Evolutionary conservation across 2,329 filamentous ascomycete species (phyloP).

Genomic region (Trichoderma citrinoviride): DNA sequence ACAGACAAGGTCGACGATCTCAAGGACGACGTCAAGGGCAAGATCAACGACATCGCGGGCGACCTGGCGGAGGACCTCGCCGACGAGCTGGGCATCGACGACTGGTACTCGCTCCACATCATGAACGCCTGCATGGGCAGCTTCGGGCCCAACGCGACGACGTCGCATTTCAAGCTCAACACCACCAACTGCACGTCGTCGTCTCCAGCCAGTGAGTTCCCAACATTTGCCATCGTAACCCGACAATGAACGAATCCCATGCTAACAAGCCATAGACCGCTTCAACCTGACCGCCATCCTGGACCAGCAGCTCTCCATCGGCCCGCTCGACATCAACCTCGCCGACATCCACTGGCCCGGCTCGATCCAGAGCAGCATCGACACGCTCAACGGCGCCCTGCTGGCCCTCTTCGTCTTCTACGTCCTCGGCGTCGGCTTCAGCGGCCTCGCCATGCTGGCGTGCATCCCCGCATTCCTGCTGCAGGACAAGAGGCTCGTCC

Average conservation of each 20-base stretch:
- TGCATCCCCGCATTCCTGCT: constrained; percentile 39
- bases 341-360: constrained; percentile 46
- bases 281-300: constrained; percentile 50
- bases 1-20: constrained; percentile 33
- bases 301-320: constrained; percentile 45
- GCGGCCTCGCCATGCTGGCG: constrained; percentile 44
- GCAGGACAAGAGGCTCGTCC: constrained; percentile 28
- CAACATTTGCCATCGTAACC: not conserved
- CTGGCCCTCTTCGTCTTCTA: constrained; percentile 50
- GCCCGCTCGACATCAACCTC: constrained; percentile 45
- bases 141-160: constrained; percentile 45
- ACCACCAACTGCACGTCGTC: constrained; percentile 46
- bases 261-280: constrained; percentile 29
- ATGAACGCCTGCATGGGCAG: constrained; percentile 48
- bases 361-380: constrained; percentile 46
- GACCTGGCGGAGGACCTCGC: constrained; percentile 42
- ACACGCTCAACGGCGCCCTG: constrained; percentile 49
- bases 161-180: constrained; percentile 39
- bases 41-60: constrained; percentile 41
- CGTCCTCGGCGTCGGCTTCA: constrained; percentile 43
- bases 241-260: not conserved
- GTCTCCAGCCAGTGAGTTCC: constrained; percentile 37
- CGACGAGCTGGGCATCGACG: constrained; percentile 45
- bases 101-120: constrained; percentile 53
- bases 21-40: constrained; percentile 37